Evolutionary conservation across 768 basidiomycete genomes (phyloP).

Genomic region (Boletus coccyginus): DNA sequence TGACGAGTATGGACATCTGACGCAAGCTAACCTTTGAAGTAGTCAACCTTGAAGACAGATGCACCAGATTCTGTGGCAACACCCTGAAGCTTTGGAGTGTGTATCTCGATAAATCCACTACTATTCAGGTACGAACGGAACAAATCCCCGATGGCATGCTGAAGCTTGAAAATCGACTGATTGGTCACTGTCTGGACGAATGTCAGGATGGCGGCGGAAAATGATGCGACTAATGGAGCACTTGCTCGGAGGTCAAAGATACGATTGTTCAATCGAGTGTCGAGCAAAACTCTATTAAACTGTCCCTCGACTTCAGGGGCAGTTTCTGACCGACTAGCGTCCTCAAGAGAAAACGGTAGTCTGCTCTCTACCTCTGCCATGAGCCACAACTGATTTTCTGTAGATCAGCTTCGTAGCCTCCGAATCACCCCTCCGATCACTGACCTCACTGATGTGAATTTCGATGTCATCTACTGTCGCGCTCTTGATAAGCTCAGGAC

Average conservation of each 20-base stretch:
- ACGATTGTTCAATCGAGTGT: constrained; percentile 93
- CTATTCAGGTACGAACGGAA: constrained; percentile 80
- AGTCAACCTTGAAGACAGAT: constrained; percentile 95
- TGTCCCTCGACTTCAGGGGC: constrained; percentile 62
- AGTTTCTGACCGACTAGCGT: constrained; percentile 81
- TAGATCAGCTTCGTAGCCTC: neutral
- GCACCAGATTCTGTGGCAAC: constrained; percentile 97
- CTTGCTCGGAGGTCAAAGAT: constrained; percentile 89
- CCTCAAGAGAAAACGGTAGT: constrained; percentile 90
- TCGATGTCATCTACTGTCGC: constrained; percentile 87
- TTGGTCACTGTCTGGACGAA: constrained; percentile 79
- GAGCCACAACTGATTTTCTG: constrained; percentile 62
- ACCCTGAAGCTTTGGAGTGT: constrained; percentile 95
- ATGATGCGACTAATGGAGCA: constrained; percentile 6
- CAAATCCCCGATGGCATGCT: constrained; percentile 81
- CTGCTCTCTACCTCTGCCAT: constrained; percentile 75
- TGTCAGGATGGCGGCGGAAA: constrained; percentile 4
- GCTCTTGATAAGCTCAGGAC: constrained; percentile 86
- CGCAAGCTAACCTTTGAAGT: constrained; percentile 77
- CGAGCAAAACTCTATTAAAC: constrained; percentile 80
- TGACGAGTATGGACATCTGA: neutral
- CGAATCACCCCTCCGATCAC: constrained; percentile 6
- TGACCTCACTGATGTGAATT: constrained; percentile 77
- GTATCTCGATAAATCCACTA: constrained; percentile 88
- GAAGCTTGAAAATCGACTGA: constrained; percentile 92